Evolutionary conservation across 148 eudicot species (phyloP), one percentile per base, ranked within the genome.

Genomic region (Fagopyrum esculentum): DNA sequence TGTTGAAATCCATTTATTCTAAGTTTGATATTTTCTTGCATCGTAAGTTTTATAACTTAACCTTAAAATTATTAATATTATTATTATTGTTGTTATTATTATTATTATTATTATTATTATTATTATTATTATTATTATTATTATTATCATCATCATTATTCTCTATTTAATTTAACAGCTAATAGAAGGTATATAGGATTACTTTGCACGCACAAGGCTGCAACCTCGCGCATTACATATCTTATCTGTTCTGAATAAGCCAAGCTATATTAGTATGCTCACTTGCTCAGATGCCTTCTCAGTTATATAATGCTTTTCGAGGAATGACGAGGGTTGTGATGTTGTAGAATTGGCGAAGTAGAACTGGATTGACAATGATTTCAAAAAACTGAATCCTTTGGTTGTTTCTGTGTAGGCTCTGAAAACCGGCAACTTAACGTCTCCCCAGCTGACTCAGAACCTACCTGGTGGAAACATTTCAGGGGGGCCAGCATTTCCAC

Each of bases 401-500:
- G 19, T 35, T 66, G 17, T 43, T 66, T 11, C 71, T 40, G 6
- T 78, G 55, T 83, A 93, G 98, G 91, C 89, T 72, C 70, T 90
- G 80, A 90, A 86, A 84, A 77, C 81, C 4, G 82, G 76, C 46
- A 85, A 84, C 79, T 84, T 87, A 74, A 61, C 89, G 29, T 86
- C 88, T 52, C 51, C 87, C n/a, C 98, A 86, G 74, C 81, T 86
- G 55, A 75, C 89, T 60, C 98, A 90, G 77, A 84, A 60, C 45
- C 81, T 73, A 13, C 79, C 88, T 5, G 93, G 93, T 4, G 83
- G 86, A 55, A 78, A 75, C 68, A 78, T 87, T 61, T 81, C 93
- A 30, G 86, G 91, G 6, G 90, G 89, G 29, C 83, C 93, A 40
- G 87, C 90, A 75, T 85, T 87, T 17, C 98, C 90, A 50, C 98